A percentile compares a stretch with the other conserved stretches of the same genome.
Evolutionary conservation across 306 rosid species (phyloP).

Genomic region (Dalbergia oliveri): DNA sequence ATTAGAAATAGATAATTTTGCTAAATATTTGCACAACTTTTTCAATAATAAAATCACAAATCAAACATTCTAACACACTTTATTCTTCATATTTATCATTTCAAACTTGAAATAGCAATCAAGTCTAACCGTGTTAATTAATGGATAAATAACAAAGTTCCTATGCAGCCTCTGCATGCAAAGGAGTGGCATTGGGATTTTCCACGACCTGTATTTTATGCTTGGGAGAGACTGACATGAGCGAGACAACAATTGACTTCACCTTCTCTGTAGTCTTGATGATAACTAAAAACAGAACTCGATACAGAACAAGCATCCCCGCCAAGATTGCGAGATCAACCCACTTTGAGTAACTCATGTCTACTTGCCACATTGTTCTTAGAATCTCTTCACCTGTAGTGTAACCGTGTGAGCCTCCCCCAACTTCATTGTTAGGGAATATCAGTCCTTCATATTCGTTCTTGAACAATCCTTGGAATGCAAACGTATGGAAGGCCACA

Average conservation of each 20-base stretch:
- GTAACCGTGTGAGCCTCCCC: background rate
- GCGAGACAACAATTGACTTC: slow-evolving; percentile 37
- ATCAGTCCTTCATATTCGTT: slow-evolving; percentile 67
- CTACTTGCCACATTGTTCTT: slow-evolving; percentile 44
- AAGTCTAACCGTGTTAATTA: too few species aligned
- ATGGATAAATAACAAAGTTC: too few species aligned
- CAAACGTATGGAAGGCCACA: slow-evolving; percentile 69
- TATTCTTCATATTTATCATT: too few species aligned
- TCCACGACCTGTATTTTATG: slow-evolving; percentile 30
- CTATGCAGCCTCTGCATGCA: slow-evolving; percentile 7
- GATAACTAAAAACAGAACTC: slow-evolving; percentile 59
- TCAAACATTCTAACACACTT: too few species aligned
- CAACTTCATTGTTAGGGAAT: slow-evolving; percentile 21
- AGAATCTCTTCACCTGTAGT: slow-evolving; percentile 63
- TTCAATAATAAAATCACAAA: too few species aligned
- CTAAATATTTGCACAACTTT: too few species aligned
- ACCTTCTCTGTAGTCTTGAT: slow-evolving; percentile 59
- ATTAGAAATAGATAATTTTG: too few species aligned
- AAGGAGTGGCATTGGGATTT: slow-evolving; percentile 44
- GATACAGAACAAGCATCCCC: slow-evolving; percentile 62
- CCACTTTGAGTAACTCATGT: slow-evolving; percentile 76
- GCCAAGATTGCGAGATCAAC: slow-evolving; percentile 65
- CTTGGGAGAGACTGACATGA: slow-evolving; percentile 34
- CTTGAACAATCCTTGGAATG: slow-evolving; percentile 71
- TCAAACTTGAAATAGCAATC: too few species aligned